These are phyloP conservation scores for Micractinium conductrix DNA, from an alignment of 139 green algal species.

Conservation along the genomic window DNA sequence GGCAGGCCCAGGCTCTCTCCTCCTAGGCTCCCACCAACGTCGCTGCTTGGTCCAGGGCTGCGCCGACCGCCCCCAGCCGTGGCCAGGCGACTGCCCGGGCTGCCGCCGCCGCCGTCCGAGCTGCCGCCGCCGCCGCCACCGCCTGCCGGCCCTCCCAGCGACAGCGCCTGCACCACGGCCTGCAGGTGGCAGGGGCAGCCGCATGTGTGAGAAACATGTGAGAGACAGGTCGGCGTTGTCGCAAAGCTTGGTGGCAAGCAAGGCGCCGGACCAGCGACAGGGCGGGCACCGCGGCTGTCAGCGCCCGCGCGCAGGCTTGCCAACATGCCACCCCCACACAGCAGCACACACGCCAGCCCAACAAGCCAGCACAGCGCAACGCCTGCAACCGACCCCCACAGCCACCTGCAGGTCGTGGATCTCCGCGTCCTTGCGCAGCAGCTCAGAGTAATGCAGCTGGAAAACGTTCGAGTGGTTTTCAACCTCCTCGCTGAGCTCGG, in stretches of 20 bases:
- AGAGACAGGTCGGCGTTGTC: too few species aligned
- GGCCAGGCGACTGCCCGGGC: background rate
- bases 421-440: constrained; percentile 28
- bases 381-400: background rate
- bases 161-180: constrained; percentile 27
- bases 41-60: too few species aligned
- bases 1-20: background rate
- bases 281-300: too few species aligned
- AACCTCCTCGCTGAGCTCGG: constrained; percentile 15
- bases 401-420: constrained; percentile 23
- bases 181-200: background rate
- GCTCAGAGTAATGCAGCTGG: constrained; percentile 35
- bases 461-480: constrained; percentile 31
- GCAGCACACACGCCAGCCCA: too few species aligned
- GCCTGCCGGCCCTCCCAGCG: background rate
- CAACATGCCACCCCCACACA: too few species aligned
- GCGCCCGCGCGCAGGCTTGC: too few species aligned
- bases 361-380: too few species aligned
- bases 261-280: too few species aligned
- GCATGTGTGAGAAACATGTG: too few species aligned
- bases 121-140: background rate
- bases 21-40: too few species aligned
- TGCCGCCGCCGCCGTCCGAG: background rate
- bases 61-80: too few species aligned
- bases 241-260: too few species aligned